These are phyloP conservation scores for Geotrichum reessii DNA, from an alignment of 1,139 yeast genomes.

Conservation along the genomic window DNA sequence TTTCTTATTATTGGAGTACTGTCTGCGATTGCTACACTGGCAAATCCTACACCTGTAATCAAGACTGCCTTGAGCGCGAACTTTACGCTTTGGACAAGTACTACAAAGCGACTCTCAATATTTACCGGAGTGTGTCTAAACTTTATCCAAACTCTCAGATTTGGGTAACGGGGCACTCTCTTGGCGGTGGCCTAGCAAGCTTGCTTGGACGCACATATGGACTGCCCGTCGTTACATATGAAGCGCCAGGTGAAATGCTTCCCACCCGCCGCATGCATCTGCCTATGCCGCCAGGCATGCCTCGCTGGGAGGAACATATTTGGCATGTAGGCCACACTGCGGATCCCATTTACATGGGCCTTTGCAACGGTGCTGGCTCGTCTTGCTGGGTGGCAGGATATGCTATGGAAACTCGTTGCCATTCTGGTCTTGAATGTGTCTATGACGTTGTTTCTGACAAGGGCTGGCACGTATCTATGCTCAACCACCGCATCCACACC, in stretches of 20 bases:
- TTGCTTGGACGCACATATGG: slow-evolving; percentile 87
- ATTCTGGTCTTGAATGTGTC: slow-evolving; percentile 80
- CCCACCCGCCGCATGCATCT: slow-evolving; percentile 80
- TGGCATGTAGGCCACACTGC: slow-evolving; percentile 98
- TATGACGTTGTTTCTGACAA: slow-evolving; percentile 85
- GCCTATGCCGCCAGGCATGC: slow-evolving; percentile 90
- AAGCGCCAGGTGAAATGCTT: slow-evolving; percentile 88
- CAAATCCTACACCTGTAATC: slow-evolving; percentile 81
- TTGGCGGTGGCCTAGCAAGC: slow-evolving; percentile 85
- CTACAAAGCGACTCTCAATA: slow-evolving; percentile 72
- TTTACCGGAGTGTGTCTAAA: slow-evolving; percentile 64
- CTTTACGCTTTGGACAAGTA: slow-evolving; percentile 70
- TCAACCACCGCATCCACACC: slow-evolving; percentile 85
- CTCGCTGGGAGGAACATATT: slow-evolving; percentile 69
- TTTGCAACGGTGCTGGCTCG: slow-evolving; percentile 91
- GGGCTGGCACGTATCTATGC: slow-evolving; percentile 87
- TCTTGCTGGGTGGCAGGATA: slow-evolving; percentile 89
- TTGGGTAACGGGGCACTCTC: slow-evolving; percentile 94
- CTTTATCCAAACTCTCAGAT: slow-evolving; percentile 65
- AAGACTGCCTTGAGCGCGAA: slow-evolving; percentile 76
- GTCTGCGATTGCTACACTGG: slow-evolving; percentile 88
- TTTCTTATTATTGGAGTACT: slow-evolving; percentile 86
- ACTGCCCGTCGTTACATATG: slow-evolving; percentile 80
- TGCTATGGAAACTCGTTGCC: slow-evolving; percentile 96
- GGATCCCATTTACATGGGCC: slow-evolving; percentile 95